These are phyloP conservation scores for Nemania abortiva DNA, from an alignment of 2,329 filamentous ascomycete genomes.

Conservation along the genomic window DNA sequence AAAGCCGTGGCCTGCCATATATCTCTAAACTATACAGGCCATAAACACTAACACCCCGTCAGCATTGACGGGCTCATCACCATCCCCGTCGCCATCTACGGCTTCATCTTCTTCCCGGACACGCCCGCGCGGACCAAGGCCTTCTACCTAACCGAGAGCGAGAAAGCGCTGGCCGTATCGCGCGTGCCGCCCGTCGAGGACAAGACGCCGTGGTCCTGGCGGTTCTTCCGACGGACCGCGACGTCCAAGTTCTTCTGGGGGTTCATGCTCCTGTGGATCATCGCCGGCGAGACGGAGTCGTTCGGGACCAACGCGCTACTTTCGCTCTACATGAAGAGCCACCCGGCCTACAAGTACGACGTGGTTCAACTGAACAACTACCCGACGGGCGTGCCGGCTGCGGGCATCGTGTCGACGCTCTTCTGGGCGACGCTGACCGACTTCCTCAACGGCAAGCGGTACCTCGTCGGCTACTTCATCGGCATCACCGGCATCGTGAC, in stretches of 20 bases:
- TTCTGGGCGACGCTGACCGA: conserved; percentile 79
- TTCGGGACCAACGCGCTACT: conserved; percentile 74
- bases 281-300: conserved; percentile 78
- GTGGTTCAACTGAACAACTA: conserved; percentile 68
- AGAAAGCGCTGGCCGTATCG: conserved; percentile 54
- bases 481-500: conserved; percentile 73
- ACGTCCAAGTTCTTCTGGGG: conserved; percentile 74
- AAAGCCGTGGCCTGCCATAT: not conserved
- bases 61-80: conserved; percentile 66
- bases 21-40: not conserved
- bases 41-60: conserved; percentile 15
- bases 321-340: conserved; percentile 62
- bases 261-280: conserved; percentile 75
- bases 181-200: conserved; percentile 57
- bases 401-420: conserved; percentile 70
- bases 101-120: conserved; percentile 66
- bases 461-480: conserved; percentile 76
- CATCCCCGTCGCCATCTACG: conserved; percentile 67
- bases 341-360: conserved; percentile 58
- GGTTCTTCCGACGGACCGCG: conserved; percentile 67
- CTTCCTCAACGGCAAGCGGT: conserved; percentile 71
- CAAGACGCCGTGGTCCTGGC: conserved; percentile 59
- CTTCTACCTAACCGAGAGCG: conserved; percentile 58
- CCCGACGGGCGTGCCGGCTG: conserved; percentile 67
- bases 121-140: conserved; percentile 63